Percentiles rank a stretch among this genome's conserved stretches.
phyloP scores from a whole-genome alignment of 139 green algal genomes.

The Chlorella sp. region DNA sequence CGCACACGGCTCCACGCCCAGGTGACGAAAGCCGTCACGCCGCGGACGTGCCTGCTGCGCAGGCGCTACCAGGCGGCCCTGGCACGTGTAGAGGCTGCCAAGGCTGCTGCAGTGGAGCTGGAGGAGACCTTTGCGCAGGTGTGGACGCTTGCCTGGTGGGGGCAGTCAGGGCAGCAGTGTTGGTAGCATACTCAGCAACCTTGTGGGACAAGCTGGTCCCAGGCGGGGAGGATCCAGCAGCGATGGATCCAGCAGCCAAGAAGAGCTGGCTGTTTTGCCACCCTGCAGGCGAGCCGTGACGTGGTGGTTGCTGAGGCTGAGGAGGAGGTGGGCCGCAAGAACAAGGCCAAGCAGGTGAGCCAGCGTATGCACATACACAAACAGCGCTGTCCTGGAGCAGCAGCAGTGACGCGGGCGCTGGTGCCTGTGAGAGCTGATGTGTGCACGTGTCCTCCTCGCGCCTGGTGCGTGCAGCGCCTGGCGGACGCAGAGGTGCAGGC shows the following conservation, averaged over 20 bases:
- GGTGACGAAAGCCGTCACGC: too few relatives aligned
- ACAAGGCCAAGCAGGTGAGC: constrained; percentile 6
- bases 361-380: too few relatives aligned
- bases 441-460: too few relatives aligned
- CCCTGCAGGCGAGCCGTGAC: constrained; percentile 10
- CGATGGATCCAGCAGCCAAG: too few relatives aligned
- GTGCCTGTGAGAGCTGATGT: too few relatives aligned
- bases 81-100: constrained; percentile 38
- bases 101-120: constrained; percentile 47
- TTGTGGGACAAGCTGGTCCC: too few relatives aligned
- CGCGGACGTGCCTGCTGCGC: neutral
- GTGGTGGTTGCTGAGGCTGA: neutral
- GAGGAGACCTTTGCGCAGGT: constrained; percentile 24
- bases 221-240: too few relatives aligned
- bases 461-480: constrained; percentile 37
- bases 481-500: constrained; percentile 61
- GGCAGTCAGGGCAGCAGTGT: neutral
- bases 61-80: constrained; percentile 12
- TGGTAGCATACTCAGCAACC: too few relatives aligned
- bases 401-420: too few relatives aligned
- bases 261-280: too few relatives aligned
- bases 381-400: too few relatives aligned
- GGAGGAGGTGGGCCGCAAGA: neutral
- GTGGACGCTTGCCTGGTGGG: neutral
- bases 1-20: too few relatives aligned